These are phyloP conservation scores for Leccinum truebloodii DNA, from an alignment of 768 basidiomycete genomes.

Conservation along the genomic window DNA sequence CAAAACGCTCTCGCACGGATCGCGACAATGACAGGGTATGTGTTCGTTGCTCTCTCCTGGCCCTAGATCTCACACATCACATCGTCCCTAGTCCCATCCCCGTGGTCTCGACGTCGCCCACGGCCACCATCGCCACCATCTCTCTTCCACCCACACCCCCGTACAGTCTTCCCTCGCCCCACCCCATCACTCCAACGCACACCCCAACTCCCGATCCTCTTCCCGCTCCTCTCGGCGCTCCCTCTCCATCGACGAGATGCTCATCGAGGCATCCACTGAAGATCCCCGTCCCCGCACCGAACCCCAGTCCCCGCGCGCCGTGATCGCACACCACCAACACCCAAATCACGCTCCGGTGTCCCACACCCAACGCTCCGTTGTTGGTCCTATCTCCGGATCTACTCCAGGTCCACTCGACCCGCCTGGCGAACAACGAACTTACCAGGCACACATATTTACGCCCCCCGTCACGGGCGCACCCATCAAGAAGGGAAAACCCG, in stretches of 20 bases:
- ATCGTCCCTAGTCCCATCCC: constrained; percentile 11
- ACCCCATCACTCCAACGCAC: constrained; percentile 17
- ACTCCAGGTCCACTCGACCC: constrained; percentile 29
- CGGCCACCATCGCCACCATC: constrained; percentile 6
- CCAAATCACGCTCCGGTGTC: constrained; percentile 21
- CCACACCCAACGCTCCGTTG: constrained; percentile 23
- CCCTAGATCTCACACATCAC: constrained; percentile 9
- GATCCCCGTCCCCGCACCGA: constrained; percentile 36
- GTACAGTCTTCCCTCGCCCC: constrained; percentile 14
- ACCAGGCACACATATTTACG: constrained; percentile 71
- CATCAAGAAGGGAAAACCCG: constrained; percentile 60
- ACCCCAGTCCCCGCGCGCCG: constrained; percentile 32
- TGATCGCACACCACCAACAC: constrained; percentile 35
- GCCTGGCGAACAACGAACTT: constrained; percentile 41
- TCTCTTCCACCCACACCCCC: constrained; percentile 4
- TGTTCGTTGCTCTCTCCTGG: not conserved
- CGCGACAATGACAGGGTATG: constrained; percentile 35
- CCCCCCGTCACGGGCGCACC: constrained; percentile 74
- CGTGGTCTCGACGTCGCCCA: constrained; percentile 22
- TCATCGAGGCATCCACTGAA: constrained; percentile 45
- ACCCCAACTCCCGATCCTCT: constrained; percentile 29
- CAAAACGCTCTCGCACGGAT: constrained; percentile 47
- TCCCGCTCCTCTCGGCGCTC: constrained; percentile 39
- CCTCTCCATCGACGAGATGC: constrained; percentile 48
- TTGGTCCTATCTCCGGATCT: constrained; percentile 19